Base-by-base conservation (phyloP, 1,284 basidiomycete genomes). In the Heterobasidion annosum region DNA sequence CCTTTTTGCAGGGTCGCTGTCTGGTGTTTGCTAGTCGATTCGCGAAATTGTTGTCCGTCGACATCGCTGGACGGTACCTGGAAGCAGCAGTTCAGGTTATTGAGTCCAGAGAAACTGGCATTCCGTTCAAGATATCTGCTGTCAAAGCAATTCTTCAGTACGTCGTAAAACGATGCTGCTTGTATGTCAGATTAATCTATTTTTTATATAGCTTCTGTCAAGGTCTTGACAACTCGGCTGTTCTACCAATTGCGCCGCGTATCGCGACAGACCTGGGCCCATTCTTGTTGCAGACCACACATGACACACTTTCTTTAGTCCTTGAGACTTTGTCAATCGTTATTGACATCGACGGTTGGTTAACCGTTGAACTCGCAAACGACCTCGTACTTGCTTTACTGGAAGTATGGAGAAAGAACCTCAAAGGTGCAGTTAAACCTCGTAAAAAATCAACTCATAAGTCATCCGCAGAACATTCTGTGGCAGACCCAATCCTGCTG, bases 11-110 rank as follows among this genome's bases (percentile, higher is more conserved):
- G 70, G 97, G 96, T 8, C 80, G 96, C 54, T 90, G 86, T 1
- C 97, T 98, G 59, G 91, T 98, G 43, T 96, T 98, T 64, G 93
- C 93, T 0, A 93, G 91, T 63, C 89, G 95, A 66, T 98, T 85
- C 63, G 81, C 91, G 0, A 82, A 83, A 56, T 69, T 86, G 3
- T 74, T 98, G 8, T 88, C 92, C 0, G 62, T 76, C 1, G 75
- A 83, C 53, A 74, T 93, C 45, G 84, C 88, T 1, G 79, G 80
- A 1, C 90, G 93, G 64, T 98, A 98, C 65, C 76, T 99, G 35
- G 82, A 88, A 19, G 91, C 91, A 6, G 91, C 94, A 0, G 77
- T 96, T 34, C 80, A 85, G 45, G 91, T 91, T 1, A 78, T 98
- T n/a, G 91, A 93, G 65, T 78, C 83, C 0, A 64, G 67, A 18